These are phyloP conservation scores for Tilletia indica DNA, from an alignment of 1,284 basidiomycete genomes.

Conservation along the genomic window DNA sequence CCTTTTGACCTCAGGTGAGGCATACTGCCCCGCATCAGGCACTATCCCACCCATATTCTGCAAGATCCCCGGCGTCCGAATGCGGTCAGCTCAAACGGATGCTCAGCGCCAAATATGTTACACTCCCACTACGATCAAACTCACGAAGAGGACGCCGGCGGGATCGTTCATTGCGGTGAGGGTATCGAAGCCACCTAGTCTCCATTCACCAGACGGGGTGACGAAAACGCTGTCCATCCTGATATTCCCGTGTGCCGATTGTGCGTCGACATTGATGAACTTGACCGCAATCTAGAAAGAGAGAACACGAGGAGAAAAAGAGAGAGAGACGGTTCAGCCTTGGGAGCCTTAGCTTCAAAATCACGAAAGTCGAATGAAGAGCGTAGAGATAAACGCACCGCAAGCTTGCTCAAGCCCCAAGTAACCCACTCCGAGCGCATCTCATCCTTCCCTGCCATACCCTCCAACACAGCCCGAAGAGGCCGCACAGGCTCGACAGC, in stretches of 20 bases:
- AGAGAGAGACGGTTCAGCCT: background rate
- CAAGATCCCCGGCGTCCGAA: conserved; percentile 53
- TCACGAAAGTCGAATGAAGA: background rate
- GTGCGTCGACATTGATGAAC: conserved; percentile 74
- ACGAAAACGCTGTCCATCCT: conserved; percentile 79
- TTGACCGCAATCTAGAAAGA: conserved; percentile 68
- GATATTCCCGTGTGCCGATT: conserved; percentile 77
- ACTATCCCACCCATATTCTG: conserved; percentile 40
- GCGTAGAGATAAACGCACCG: conserved; percentile 65
- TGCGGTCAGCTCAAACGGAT: conserved; percentile 54
- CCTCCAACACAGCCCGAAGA: conserved; percentile 67
- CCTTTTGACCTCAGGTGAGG: conserved; percentile 87
- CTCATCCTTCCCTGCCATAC: conserved; percentile 63
- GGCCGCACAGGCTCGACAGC: conserved; percentile 89
- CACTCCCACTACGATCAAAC: background rate
- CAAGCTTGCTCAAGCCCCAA: conserved; percentile 88
- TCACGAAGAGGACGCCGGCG: conserved; percentile 73
- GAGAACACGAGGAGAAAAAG: no score
- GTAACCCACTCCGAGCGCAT: conserved; percentile 74
- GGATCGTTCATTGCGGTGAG: conserved; percentile 77
- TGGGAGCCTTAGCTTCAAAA: background rate
- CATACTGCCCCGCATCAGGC: conserved; percentile 49
- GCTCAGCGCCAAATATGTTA: no score
- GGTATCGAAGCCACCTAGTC: conserved; percentile 88
- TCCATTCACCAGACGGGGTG: conserved; percentile 83